Conservation (phyloP, 192 early-diverging fungal genomes). For the Cetraspora pellucida region DNA sequence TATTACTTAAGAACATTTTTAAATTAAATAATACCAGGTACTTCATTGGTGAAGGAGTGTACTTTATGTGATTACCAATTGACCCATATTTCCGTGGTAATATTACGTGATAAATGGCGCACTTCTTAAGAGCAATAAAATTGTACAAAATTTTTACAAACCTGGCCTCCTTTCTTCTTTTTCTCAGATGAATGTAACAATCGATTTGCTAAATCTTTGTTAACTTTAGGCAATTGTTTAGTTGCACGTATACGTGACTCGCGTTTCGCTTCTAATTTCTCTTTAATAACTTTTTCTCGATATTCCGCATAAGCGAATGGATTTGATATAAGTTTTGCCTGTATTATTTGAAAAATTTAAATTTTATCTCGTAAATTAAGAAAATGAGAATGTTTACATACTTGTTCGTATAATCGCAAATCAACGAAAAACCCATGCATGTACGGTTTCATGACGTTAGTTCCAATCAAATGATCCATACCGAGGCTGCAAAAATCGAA, state of each 20-base stretch:
- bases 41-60: too few species aligned
- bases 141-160: too few species aligned
- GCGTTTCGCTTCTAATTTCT: constrained; percentile 83
- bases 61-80: too few species aligned
- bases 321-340: constrained; percentile 90
- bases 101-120: too few species aligned
- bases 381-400: constrained; percentile 7
- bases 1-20: too few species aligned
- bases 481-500: constrained; percentile 58
- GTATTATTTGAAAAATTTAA: not conserved
- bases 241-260: constrained; percentile 86
- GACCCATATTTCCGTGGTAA: too few species aligned
- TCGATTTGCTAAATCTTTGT: constrained; percentile 80
- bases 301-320: constrained; percentile 96
- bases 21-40: too few species aligned
- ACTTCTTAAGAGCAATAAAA: too few species aligned
- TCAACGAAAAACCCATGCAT: constrained; percentile 99
- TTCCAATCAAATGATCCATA: constrained; percentile 90
- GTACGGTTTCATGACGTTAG: constrained; percentile 90
- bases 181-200: constrained; percentile 55
- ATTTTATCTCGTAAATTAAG: not conserved
- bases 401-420: constrained; percentile 90
- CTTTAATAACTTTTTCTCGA: constrained; percentile 73
- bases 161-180: constrained; percentile 28
- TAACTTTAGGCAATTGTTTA: constrained; percentile 91